Evolutionary conservation across 2,329 filamentous ascomycete species (phyloP), one percentile per base, ranked within the genome.

Genomic region (Lachnellula subtilissima): DNA sequence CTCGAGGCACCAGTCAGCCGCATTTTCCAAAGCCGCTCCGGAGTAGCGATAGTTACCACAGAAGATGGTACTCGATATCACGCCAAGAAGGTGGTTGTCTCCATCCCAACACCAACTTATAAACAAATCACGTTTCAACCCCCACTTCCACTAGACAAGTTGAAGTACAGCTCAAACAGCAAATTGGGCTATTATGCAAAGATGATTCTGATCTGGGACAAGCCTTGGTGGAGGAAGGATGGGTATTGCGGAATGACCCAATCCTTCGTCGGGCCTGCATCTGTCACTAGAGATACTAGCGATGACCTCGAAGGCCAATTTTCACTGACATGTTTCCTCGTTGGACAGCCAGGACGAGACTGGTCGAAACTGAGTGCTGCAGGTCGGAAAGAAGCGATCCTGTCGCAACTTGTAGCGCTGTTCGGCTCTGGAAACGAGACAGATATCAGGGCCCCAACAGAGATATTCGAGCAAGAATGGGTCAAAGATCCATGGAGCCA

Each of bases 61-160:
- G 14, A 48, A 19, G 37, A 50, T 2, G 54, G 54, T 3, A 42
- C 53, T 35, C 51, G 50, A 2, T 57, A 56, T 49, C 55, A 12
- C 12, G 50, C 55, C 36, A 48, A 37, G 8, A 76, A 75, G 46
- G 69, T 74, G 25, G 74, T 83, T 49, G 58, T 80, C 3, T 78
- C 79, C 1, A 66, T 83, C 5, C 76, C 80, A 0, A 78, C 74
- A 5, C 73, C 79, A 6, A 67, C 80, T 45, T 74, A 77, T 52
- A 69, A 71, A 9, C 70, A 74, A 7, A 73, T 83, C 23, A 67
- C 65, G 3, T 79, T 82, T 64, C 64, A 69, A 0, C 80, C 80
- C 0, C 61, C 73, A 0, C 68, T 81, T 0, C 73, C 78, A 0
- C 36, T 59, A 0, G 63, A 67, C 2, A 71, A 75, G 28, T 64